Percentiles rank a stretch among this genome's conserved stretches.
Conservation (phyloP, 352 stramenopile species). For the Globisporangium takayamanum region DNA sequence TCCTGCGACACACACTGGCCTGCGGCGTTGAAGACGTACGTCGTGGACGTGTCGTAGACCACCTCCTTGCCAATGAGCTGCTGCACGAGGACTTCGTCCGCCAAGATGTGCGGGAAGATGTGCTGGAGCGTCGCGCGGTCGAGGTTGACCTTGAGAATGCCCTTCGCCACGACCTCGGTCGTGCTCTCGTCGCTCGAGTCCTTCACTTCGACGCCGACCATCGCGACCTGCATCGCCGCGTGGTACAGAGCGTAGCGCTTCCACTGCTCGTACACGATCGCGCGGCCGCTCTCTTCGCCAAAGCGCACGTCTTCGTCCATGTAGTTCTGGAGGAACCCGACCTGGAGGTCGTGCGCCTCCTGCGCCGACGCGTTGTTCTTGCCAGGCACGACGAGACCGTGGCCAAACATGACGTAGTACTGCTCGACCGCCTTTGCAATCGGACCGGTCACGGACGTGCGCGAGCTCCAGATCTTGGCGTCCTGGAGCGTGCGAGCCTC, state of each 20-base stretch:
- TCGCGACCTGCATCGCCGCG: conserved; percentile 13
- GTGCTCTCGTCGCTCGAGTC: conserved; percentile 6
- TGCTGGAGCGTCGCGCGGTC: conserved; percentile 19
- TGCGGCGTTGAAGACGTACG: conserved; percentile 24
- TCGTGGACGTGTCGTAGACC: conserved; percentile 21
- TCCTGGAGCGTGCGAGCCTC: conserved; percentile 11
- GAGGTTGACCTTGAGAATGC: conserved; percentile 9
- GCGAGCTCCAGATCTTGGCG: conserved; percentile 14
- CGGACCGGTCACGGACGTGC: conserved; percentile 10
- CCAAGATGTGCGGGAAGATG: conserved; percentile 30
- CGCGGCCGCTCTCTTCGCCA: conserved; percentile 8
- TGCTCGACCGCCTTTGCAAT: conserved; percentile 12
- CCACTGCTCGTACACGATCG: conserved; percentile 19
- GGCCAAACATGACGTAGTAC: conserved; percentile 17
- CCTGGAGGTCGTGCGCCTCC: conserved; percentile 13
- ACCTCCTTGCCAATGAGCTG: conserved; percentile 30
- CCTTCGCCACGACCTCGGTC: conserved; percentile 12
- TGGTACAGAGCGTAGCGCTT: conserved; percentile 17
- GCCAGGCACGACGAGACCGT: conserved; percentile 9
- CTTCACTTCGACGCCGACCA: conserved; percentile 6
- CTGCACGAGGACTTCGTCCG: conserved; percentile 29
- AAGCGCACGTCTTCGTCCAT: conserved; percentile 40
- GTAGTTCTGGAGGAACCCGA: conserved; percentile 31
- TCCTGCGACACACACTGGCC: conserved; percentile 15
- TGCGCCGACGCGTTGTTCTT: conserved; percentile 1